These are phyloP conservation scores for Erysiphe pulchra DNA, from an alignment of 2,329 filamentous ascomycete species.

Conservation along the genomic window DNA sequence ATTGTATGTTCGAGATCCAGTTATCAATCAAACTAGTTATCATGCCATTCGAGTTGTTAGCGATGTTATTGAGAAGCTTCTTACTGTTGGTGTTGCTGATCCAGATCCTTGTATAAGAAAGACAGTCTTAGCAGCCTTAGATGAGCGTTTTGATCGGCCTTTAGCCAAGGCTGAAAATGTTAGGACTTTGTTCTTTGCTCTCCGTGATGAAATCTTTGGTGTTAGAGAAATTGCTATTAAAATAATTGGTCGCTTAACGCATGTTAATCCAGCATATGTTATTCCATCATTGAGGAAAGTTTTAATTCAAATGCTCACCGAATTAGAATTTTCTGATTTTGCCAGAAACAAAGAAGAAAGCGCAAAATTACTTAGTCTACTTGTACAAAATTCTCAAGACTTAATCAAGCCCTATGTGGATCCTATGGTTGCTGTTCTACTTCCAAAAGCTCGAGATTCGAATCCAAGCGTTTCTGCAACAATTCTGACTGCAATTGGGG, in stretches of 20 bases:
- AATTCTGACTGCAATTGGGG: slow-evolving; percentile 83
- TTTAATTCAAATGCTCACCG: slow-evolving; percentile 83
- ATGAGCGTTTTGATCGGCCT: slow-evolving; percentile 84
- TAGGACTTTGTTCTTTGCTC: slow-evolving; percentile 73
- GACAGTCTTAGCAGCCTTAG: slow-evolving; percentile 70
- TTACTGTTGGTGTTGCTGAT: slow-evolving; percentile 87
- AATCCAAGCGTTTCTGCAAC: slow-evolving; percentile 79
- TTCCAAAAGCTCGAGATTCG: slow-evolving; percentile 70
- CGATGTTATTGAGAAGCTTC: slow-evolving; percentile 87
- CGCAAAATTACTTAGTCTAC: slow-evolving; percentile 69
- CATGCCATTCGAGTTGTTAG: slow-evolving; percentile 93
- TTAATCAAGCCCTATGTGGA: slow-evolving; percentile 93
- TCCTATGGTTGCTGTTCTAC: slow-evolving; percentile 80
- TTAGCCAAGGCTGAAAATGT: slow-evolving; percentile 97
- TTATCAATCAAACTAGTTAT: slow-evolving; percentile 91
- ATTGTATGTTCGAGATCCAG: slow-evolving; percentile 85
- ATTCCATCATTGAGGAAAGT: slow-evolving; percentile 89
- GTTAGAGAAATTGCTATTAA: slow-evolving; percentile 88
- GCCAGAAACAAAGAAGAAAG: slow-evolving; percentile 90
- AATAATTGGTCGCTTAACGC: slow-evolving; percentile 80
- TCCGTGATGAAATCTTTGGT: slow-evolving; percentile 83
- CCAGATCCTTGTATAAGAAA: slow-evolving; percentile 67
- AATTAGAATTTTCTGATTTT: slow-evolving; percentile 88
- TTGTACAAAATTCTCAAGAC: slow-evolving; percentile 78
- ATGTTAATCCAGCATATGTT: slow-evolving; percentile 86